Evolutionary conservation across 768 basidiomycete genomes (phyloP), one percentile per base, ranked within the genome.

Genomic region (Lentinula detonsa): DNA sequence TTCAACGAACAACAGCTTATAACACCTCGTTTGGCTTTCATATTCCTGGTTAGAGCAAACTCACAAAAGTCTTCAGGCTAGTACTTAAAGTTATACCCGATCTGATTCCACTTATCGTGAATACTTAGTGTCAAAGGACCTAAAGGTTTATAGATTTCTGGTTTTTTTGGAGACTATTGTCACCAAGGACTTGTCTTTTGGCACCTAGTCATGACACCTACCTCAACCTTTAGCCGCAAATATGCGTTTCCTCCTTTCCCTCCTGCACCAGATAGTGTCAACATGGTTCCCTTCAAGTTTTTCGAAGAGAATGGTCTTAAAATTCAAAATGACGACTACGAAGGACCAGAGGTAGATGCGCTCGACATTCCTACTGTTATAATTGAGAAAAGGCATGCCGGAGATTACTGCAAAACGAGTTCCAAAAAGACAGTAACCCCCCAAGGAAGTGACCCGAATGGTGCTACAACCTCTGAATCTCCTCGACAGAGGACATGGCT

Each of bases 281-380:
- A 68, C 1, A 79, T 88, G 68, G 73, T 80, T 62, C 75, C 85
- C 0, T 89, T 86, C 78, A 77, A 72, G 40, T 65, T 75, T 13
- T 89, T 86, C 74, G 77, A 76, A 65, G 81, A 85, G 5, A 67
- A 69, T 49, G 88, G 87, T 7, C n/a, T 43, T 4, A 28, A 57
- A 8, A 86, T 88, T 63, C 76, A 78, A 61, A 75, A 84, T 60
- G 78, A 78, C 59, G 69, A 74, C n/a, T 77, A 77, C 40, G 64
- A 69, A n/a, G 76, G 79, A 9, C 83, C 79, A n/a, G 90, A 93
- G 71, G 72, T 82, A 54, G 91, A 93, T 67, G 82, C 80, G 0
- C 68, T 81, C 1, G 89, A 87, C 9, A 82, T 91, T 57, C 84
- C 85, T 0, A 92, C 91, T 11, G 73, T 91, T 23, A 68, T 74